phyloP scores from a whole-genome alignment of 1,139 yeast species.

The Sugiyamaella castrensis region DNA sequence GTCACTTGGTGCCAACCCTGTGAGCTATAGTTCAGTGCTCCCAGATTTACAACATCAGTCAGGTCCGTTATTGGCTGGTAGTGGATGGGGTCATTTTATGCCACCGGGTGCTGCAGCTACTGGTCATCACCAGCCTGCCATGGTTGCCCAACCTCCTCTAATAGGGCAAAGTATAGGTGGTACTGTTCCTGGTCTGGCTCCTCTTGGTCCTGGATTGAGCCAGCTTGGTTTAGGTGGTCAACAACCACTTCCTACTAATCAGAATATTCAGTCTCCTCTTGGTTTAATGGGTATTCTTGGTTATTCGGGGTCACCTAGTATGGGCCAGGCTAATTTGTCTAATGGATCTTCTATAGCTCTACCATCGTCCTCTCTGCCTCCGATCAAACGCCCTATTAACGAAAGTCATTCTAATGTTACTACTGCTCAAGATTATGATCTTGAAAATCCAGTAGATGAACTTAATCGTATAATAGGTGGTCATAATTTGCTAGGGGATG shows the following conservation, averaged over 20 bases:
- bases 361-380: not conserved
- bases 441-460: conserved; percentile 23
- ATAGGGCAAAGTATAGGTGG: no score
- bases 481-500: conserved; percentile 25
- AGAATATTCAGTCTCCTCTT: not conserved
- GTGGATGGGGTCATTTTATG: no score
- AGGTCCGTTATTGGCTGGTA: no score
- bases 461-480: conserved; percentile 28
- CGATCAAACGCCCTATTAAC: not conserved
- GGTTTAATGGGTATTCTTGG: conserved; percentile 2
- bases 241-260: no score
- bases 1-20: conserved; percentile 1
- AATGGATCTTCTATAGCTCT: not conserved
- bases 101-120: not conserved
- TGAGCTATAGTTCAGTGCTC: no score
- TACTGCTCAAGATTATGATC: conserved; percentile 3
- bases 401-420: not conserved
- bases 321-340: not conserved
- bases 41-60: no score
- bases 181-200: no score
- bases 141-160: not conserved
- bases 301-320: not conserved
- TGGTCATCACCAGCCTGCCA: not conserved
- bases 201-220: no score
- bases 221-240: no score